phyloP scores from a whole-genome alignment of 2,329 filamentous ascomycete species.

The Penicillium sp. region DNA sequence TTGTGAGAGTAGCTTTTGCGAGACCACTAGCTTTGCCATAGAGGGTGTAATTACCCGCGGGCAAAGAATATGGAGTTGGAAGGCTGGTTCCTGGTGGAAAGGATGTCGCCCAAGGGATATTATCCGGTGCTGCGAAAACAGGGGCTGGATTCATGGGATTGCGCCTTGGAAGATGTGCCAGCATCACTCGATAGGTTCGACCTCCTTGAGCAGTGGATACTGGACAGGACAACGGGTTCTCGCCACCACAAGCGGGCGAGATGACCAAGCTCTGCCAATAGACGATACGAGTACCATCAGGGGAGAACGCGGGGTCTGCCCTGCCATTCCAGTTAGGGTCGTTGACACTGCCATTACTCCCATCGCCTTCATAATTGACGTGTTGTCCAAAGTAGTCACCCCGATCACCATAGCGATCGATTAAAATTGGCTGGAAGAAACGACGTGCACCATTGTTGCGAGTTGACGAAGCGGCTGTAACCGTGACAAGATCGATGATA shows the following conservation, averaged over 20 bases:
- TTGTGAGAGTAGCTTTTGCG: constrained; percentile 7
- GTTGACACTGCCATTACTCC: constrained; percentile 38
- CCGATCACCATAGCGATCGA: constrained; percentile 48
- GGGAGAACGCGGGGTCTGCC: constrained; percentile 37
- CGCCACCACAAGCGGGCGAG: constrained; percentile 45
- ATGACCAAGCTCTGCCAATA: constrained; percentile 44
- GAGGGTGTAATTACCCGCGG: constrained; percentile 17
- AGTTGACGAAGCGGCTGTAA: constrained; percentile 37
- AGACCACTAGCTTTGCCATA: constrained; percentile 11
- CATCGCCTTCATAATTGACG: constrained; percentile 41
- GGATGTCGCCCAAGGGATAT: constrained; percentile 19
- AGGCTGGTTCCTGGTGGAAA: constrained; percentile 5
- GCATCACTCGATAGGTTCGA: constrained; percentile 42
- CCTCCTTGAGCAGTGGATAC: constrained; percentile 41
- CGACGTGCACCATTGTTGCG: constrained; percentile 48
- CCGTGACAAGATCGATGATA: not conserved
- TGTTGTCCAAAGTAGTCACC: constrained; percentile 46
- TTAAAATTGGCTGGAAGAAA: constrained; percentile 49
- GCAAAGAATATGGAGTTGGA: constrained; percentile 1
- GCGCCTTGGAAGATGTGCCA: constrained; percentile 40
- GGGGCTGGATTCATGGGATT: constrained; percentile 18
- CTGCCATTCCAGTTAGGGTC: constrained; percentile 51
- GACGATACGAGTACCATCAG: constrained; percentile 26
- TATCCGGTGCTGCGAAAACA: not conserved
- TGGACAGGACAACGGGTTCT: constrained; percentile 45